Base-by-base conservation (phyloP, 2,329 filamentous ascomycete species). In the Fusarium foetens region DNA sequence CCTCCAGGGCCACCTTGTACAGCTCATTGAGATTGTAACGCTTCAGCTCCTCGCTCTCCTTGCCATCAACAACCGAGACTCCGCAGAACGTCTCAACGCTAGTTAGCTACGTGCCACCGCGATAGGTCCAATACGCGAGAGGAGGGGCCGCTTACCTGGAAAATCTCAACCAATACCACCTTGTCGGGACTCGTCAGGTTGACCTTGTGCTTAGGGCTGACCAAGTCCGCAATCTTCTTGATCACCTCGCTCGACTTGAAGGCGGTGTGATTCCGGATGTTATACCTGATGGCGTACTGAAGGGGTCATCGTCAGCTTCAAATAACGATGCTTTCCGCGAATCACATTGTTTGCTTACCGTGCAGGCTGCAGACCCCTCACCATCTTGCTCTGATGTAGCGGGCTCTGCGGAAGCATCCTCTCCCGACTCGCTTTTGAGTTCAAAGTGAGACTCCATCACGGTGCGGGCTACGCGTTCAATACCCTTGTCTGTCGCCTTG, bases 271-370 rank as follows among this genome's bases (percentile, higher is more conserved):
- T 93, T 93, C 61, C 93, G 90, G 68, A 94, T 89, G 19, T 89
- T 92, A n/a, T 92, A 89, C 48, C 93, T 90, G 74, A 97, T 95
- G n/a, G 93, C 93, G 81, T 94, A 96, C 93, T 95, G 68, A 16
- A 53, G 33, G 35, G 33, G 31, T 23, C 19, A 49, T 63, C 25
- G 67, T 76, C 59, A 77, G 72, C 54, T 49, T 64, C 42, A 59
- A 58, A 46, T 45, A 53, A 62, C 65, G 38, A 58, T 31, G 17
- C 35, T 35, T 33, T 57, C 43, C 57, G 46, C 63, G 57, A 64
- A 55, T 52, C 45, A 60, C n/a, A 41, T 60, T 49, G 31, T 68
- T 52, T 52, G 80, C 86, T 79, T 79, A 88, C 87, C 70, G 86
- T 84, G 66, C 78, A 80, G 36, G 77, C 76, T 13, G 76, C 70